Evolutionary conservation across 23 red algal species (phyloP).

Genomic region (Gracilaria domingensis): DNA sequence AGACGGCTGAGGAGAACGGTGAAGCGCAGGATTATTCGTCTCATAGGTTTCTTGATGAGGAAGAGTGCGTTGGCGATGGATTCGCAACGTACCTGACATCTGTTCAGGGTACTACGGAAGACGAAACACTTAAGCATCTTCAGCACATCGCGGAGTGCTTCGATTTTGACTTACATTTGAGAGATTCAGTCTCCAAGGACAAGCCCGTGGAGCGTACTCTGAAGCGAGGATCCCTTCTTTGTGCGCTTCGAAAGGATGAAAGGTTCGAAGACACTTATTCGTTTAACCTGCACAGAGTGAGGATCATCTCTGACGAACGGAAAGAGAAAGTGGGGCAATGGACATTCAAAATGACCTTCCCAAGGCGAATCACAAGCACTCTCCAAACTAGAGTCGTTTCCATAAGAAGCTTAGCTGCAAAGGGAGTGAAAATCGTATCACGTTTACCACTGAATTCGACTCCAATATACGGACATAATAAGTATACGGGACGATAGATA

Average conservation of each 20-base stretch:
- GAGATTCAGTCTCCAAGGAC: neutral
- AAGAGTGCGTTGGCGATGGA: neutral
- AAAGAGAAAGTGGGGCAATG: neutral
- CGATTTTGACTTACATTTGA: neutral
- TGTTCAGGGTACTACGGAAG: neutral
- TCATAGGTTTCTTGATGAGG: too few relatives aligned
- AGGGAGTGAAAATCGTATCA: neutral
- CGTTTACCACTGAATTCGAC: neutral
- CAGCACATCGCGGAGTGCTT: slow-evolving; percentile 14
- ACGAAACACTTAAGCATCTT: neutral
- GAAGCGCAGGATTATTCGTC: neutral
- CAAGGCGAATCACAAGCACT: slow-evolving; percentile 19
- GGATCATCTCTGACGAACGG: too few relatives aligned
- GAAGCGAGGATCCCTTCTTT: neutral
- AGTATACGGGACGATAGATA: slow-evolving; percentile 5
- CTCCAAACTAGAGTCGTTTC: neutral
- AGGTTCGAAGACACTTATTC: neutral
- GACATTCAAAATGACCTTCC: neutral
- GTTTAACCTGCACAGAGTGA: neutral
- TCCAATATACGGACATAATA: slow-evolving; percentile 16
- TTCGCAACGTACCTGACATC: neutral
- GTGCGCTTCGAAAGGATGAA: neutral
- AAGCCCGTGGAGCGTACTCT: neutral
- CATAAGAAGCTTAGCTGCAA: neutral
- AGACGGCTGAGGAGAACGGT: neutral